Percentiles rank a stretch among this genome's conserved stretches.
These are phyloP conservation scores for Groenewaldozyma sp. DNA, from an alignment of 1,139 yeast species.

Conservation along the genomic window DNA sequence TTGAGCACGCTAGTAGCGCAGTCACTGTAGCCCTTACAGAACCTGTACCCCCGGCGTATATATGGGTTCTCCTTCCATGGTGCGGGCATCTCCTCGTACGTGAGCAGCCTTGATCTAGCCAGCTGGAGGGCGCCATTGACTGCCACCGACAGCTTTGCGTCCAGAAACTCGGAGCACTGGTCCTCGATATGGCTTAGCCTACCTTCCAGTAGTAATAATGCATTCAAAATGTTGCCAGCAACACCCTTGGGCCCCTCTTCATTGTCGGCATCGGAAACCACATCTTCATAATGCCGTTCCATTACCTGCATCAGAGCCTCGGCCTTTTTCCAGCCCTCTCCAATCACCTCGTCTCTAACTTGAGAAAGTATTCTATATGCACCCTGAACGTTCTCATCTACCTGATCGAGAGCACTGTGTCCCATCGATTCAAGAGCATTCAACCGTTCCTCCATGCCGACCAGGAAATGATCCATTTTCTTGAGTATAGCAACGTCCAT, in stretches of 20 bases:
- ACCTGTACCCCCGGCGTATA: conserved; percentile 77
- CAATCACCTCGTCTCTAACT: conserved; percentile 26
- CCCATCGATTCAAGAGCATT: conserved; percentile 27
- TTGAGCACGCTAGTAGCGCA: conserved; percentile 51
- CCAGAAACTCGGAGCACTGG: conserved; percentile 13
- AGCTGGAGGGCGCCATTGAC: conserved; percentile 30
- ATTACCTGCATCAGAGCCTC: conserved; percentile 24
- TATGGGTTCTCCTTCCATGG: conserved; percentile 92
- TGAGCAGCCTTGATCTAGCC: conserved; percentile 53
- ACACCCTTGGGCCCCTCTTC: conserved; percentile 2
- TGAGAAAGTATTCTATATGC: conserved; percentile 25
- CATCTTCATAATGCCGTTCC: conserved; percentile 19
- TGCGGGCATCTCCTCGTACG: conserved; percentile 80
- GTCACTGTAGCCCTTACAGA: conserved; percentile 53
- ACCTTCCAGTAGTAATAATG: conserved; percentile 26
- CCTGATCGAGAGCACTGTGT: conserved; percentile 21
- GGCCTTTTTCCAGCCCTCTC: conserved; percentile 26
- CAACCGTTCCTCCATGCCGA: conserved; percentile 24
- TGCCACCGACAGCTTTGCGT: conserved; percentile 16
- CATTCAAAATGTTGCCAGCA: conserved; percentile 16
- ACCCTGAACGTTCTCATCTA: conserved; percentile 27
- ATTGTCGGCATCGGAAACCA: not conserved
- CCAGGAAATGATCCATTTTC: conserved; percentile 24
- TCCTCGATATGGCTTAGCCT: conserved; percentile 27
- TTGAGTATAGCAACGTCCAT: conserved; percentile 17